These are phyloP conservation scores for Lenzites betulinus DNA, from an alignment of 768 basidiomycete genomes.

Conservation along the genomic window DNA sequence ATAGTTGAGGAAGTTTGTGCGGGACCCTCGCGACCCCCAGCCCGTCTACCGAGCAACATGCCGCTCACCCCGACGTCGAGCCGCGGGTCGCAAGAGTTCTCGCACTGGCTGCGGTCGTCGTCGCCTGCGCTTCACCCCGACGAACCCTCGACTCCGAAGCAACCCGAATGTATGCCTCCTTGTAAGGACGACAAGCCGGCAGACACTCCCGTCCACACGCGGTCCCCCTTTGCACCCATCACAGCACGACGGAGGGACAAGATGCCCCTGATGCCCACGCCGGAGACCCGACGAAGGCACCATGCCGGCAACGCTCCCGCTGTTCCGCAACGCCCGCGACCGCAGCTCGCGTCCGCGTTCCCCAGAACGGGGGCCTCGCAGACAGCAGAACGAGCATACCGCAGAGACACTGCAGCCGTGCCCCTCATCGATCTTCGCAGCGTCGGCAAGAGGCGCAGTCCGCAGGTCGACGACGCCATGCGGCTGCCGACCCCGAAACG, in stretches of 20 bases:
- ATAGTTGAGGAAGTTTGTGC: neutral
- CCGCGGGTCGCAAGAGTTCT: constrained; percentile 9
- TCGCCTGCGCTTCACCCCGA: neutral
- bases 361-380: neutral
- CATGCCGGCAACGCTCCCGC: neutral
- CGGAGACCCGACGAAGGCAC: constrained; percentile 1
- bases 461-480: neutral
- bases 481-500: neutral
- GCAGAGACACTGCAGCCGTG: neutral
- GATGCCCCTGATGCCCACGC: neutral
- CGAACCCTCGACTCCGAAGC: neutral
- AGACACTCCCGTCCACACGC: neutral
- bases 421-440: constrained; percentile 4
- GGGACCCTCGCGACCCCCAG: constrained; percentile 5
- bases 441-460: neutral
- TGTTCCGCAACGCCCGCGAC: neutral
- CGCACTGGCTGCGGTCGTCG: constrained; percentile 16
- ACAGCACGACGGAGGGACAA: constrained; percentile 1
- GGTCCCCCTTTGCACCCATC: neutral
- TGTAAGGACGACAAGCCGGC: neutral
- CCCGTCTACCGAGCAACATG: neutral
- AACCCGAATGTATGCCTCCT: too few species aligned
- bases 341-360: neutral
- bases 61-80: constrained; percentile 17
- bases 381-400: neutral